Evolutionary conservation across 1,284 basidiomycete genomes (phyloP).

Genomic region (Fomitopsis pinicola): DNA sequence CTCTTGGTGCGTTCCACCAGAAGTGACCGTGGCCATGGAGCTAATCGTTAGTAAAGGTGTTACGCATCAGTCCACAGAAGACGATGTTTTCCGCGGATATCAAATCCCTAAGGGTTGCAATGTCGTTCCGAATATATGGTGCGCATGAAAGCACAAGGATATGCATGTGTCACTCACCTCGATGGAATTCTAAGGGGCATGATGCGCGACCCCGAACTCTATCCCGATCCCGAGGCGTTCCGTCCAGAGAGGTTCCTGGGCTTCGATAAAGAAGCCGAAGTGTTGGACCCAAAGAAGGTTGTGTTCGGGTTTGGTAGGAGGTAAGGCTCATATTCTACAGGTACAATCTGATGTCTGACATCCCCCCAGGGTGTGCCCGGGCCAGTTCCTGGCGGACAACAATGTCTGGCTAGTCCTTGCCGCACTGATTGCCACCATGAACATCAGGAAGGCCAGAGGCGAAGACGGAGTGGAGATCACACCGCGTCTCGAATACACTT

Average conservation of each 20-base stretch:
- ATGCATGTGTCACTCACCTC: no score
- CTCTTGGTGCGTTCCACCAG: background rate
- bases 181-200: constrained; percentile 23
- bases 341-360: background rate
- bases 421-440: constrained; percentile 10
- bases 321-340: constrained; percentile 17
- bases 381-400: constrained; percentile 21
- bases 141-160: background rate
- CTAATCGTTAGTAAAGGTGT: background rate
- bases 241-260: constrained; percentile 27
- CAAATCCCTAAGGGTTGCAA: background rate
- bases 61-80: background rate
- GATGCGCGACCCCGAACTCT: constrained; percentile 22
- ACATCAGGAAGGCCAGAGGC: constrained; percentile 10
- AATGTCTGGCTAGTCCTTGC: constrained; percentile 21
- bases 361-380: constrained; percentile 19
- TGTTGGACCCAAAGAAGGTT: constrained; percentile 22
- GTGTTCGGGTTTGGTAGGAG: constrained; percentile 34
- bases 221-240: constrained; percentile 25
- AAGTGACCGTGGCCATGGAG: no score
- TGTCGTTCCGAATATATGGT: constrained; percentile 47
- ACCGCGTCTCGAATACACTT: background rate
- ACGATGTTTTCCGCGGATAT: background rate
- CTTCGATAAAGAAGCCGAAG: constrained; percentile 11
- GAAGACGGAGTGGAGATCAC: constrained; percentile 9